Conservation (phyloP, 257 asterid species). For the Capsicum pubescens region DNA sequence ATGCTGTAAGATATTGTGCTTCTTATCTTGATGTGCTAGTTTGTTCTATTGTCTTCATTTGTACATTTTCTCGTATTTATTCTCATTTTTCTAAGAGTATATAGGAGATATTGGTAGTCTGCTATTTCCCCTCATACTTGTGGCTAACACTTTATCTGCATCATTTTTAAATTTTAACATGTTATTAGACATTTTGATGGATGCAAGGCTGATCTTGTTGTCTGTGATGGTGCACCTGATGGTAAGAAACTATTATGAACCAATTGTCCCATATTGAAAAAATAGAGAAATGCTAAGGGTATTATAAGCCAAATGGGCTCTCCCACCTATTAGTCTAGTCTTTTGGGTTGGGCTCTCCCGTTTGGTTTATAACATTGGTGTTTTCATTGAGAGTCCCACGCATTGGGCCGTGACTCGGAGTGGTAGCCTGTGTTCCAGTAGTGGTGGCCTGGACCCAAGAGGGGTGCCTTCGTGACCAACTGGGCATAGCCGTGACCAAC, state of each 20-base stretch:
- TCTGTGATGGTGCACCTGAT: constrained; percentile 99
- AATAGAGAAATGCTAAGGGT: too few species aligned
- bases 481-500: too few species aligned
- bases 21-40: neutral
- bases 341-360: too few species aligned
- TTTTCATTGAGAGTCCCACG: too few species aligned
- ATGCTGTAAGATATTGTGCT: neutral
- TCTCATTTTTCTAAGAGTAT: neutral
- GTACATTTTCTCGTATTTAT: constrained; percentile 17
- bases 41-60: neutral
- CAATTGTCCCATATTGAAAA: too few species aligned
- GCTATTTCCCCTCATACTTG: neutral
- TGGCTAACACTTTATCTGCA: neutral
- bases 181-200: constrained; percentile 99
- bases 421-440: too few species aligned
- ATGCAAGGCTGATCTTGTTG: constrained; percentile 99
- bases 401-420: too few species aligned
- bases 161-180: constrained; percentile 39
- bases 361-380: too few species aligned
- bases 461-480: too few species aligned
- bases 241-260: constrained; percentile 50
- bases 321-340: too few species aligned
- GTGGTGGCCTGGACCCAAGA: too few species aligned
- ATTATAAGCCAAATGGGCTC: too few species aligned
- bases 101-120: neutral